Base-by-base conservation (phyloP, 768 basidiomycete species). In the Suillus decipiens region DNA sequence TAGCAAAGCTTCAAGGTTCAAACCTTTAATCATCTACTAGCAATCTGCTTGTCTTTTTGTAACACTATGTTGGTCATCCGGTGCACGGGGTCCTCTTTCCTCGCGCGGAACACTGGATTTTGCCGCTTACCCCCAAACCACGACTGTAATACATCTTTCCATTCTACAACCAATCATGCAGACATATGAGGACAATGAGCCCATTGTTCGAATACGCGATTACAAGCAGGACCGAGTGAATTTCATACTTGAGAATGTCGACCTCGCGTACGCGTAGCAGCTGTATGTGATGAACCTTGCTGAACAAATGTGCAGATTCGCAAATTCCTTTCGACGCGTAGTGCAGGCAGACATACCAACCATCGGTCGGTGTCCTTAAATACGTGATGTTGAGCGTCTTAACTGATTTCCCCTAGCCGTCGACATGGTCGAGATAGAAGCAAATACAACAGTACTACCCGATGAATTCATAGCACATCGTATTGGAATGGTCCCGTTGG, bases 381-480 rank as follows among this genome's bases (percentile, higher is more conserved):
- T 55, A 45, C 50, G 9, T 53, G n/a, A 51, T 51, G 34, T 11
- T 19, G 39, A 14, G 7, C 45, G 41, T 41, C 68, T 70, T 48
- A 61, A 19, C 43, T 66, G 24, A 39, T 53, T 8, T 15, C 39
- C 56, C 24, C 33, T 70, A 98, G 97, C 96, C 41, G 99, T 99
- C 67, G 97, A 99, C 79, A 89, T 96, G 77, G 96, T 99, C 12
- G 92, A 95, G 76, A 90, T 99, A 66, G 85, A 90, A 63, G 84
- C 84, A 61, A 99, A 99, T 75, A 95, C 94, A 5, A 88, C 93
- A 2, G 96, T 97, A 4, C 79, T 99, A 24, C 93, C 96, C 2
- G 97, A 99, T 77, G 97, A 99, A 78, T 97, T 95, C 79, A 90
- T 99, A 64, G 93, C 95, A 0, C 97, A 99, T 76, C 87, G 97